Evolutionary conservation across 1,284 basidiomycete genomes (phyloP).

Genomic region (Puccinia coronata): DNA sequence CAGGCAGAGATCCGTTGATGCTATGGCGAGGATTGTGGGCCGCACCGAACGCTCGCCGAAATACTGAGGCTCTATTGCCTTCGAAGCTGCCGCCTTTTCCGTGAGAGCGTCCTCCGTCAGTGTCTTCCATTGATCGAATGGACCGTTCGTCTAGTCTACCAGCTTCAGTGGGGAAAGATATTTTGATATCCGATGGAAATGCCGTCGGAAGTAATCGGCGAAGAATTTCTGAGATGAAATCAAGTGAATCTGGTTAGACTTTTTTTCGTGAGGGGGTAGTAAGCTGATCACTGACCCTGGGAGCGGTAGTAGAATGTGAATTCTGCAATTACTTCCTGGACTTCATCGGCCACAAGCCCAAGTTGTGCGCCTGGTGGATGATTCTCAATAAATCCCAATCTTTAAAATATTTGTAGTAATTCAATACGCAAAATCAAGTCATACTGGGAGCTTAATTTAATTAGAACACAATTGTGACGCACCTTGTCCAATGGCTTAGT

Average conservation of each 20-base stretch:
- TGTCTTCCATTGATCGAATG: constrained; percentile 22
- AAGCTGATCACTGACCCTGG: constrained; percentile 19
- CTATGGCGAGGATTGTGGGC: constrained; percentile 27
- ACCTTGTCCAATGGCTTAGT: constrained; percentile 49
- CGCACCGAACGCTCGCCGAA: constrained; percentile 34
- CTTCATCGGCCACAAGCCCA: constrained; percentile 40
- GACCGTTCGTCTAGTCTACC: constrained; percentile 17
- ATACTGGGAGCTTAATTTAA: not conserved
- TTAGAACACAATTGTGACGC: not conserved
- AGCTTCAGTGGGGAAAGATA: constrained; percentile 34
- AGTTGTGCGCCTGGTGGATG: constrained; percentile 35
- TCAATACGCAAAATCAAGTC: not conserved
- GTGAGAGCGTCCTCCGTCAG: not conserved
- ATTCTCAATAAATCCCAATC: constrained; percentile 45
- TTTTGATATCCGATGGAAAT: constrained; percentile 27
- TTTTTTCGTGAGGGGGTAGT: not conserved
- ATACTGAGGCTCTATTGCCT: constrained; percentile 20
- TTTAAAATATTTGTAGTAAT: not conserved
- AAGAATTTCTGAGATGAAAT: constrained; percentile 3
- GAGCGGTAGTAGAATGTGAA: constrained; percentile 49
- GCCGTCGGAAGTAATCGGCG: constrained; percentile 20
- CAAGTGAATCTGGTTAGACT: not conserved
- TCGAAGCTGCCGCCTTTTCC: not conserved
- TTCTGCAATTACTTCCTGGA: constrained; percentile 30
- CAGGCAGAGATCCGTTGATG: constrained; percentile 10